Conservation (phyloP, 768 basidiomycete species). For the Tulasnella sp. region DNA sequence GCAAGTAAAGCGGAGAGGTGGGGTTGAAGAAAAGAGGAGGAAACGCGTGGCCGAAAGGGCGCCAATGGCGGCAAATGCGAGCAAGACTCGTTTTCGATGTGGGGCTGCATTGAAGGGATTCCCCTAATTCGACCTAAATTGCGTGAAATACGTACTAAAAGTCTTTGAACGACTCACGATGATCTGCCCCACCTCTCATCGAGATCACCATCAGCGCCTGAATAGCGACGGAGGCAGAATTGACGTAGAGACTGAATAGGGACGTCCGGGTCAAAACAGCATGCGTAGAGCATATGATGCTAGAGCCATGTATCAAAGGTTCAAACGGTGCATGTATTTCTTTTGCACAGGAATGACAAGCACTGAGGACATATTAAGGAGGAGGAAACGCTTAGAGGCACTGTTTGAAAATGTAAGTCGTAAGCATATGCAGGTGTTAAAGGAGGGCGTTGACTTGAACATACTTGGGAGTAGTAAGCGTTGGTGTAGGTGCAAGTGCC, state of each 20-base stretch:
- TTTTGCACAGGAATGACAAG: not conserved
- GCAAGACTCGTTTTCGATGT: constrained; percentile 69
- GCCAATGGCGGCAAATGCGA: constrained; percentile 66
- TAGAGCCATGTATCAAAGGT: not conserved
- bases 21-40: constrained; percentile 62
- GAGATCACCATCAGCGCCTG: constrained; percentile 95
- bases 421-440: not conserved
- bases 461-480: constrained; percentile 18
- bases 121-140: not conserved
- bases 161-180: constrained; percentile 47
- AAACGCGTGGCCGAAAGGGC: constrained; percentile 61
- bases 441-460: not conserved
- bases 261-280: no score
- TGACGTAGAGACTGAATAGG: constrained; percentile 65
- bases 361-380: not conserved
- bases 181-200: constrained; percentile 85
- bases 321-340: not conserved
- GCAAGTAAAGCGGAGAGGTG: constrained; percentile 58
- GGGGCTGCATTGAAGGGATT: constrained; percentile 36
- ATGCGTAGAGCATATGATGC: no score
- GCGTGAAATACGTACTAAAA: not conserved
- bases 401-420: no score
- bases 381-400: not conserved
- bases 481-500: constrained; percentile 7
- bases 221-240: constrained; percentile 78